phyloP scores from a whole-genome alignment of 257 asterid species.

The Paulownia fortunei region DNA sequence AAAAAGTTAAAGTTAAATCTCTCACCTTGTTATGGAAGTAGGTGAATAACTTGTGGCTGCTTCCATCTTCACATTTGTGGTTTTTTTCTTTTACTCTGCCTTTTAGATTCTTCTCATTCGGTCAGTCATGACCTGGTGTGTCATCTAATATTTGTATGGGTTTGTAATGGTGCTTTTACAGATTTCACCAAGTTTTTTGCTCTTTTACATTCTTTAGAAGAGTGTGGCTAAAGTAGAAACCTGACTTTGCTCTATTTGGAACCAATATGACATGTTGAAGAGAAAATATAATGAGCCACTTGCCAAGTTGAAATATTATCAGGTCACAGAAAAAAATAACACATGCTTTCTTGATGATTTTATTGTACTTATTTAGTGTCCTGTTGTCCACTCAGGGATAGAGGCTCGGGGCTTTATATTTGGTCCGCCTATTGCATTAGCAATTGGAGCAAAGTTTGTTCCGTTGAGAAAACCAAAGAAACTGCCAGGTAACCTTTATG shows the following conservation, averaged over 20 bases:
- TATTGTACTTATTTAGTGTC: not conserved
- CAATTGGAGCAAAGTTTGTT: constrained; percentile 88
- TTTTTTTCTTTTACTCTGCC: not conserved
- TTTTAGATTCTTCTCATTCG: not conserved
- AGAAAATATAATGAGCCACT: not conserved
- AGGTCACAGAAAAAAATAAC: not conserved
- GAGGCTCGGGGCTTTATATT: constrained; percentile 91
- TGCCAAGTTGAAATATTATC: not conserved
- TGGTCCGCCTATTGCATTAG: constrained; percentile 86
- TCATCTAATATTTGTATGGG: not conserved
- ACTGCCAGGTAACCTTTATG: constrained; percentile 61
- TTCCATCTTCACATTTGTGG: not conserved
- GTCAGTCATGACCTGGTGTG: not conserved
- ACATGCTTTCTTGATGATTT: not conserved
- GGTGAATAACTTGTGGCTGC: not conserved
- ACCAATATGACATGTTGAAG: not conserved
- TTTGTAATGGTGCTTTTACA: not conserved
- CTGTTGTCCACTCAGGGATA: constrained; percentile 50
- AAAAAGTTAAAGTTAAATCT: not conserved
- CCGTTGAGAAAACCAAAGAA: constrained; percentile 81
- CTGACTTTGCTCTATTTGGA: not conserved
- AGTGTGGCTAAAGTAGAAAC: not conserved
- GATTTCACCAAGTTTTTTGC: not conserved
- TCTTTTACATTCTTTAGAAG: not conserved
- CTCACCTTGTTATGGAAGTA: not conserved